Base-by-base conservation (phyloP, 371 early-diverging fungal species). In the Apophysomyces variabilis region DNA sequence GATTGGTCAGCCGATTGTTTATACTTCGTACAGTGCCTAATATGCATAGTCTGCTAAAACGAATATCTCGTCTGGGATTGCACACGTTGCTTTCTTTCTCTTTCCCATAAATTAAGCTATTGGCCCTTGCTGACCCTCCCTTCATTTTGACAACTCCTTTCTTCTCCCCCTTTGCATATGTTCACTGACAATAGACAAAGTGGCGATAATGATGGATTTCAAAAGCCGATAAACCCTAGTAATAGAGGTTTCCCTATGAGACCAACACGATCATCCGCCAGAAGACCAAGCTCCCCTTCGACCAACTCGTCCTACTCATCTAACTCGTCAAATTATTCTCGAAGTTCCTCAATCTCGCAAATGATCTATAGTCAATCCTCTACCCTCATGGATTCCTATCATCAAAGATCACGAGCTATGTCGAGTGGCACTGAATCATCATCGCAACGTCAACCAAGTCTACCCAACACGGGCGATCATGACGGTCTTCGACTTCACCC, bases 291-390 rank as follows among this genome's bases (percentile, higher is more conserved):
- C 21, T 50, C 54, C 3, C 54, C 54, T 18, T 50, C 54, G 4
- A 50, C 54, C 4, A n/a, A 50, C 54, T 50, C 54, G 4, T 50
- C 54, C 21, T 50, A 50, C 21, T 50, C 54, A 50, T 50, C 54
- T 5, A 50, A 50, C 21, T 50, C 54, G 1, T 50, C 54, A 16
- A 50, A 21, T 21, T 50, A 50, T 11, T 50, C 54, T 21, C 16
- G 54, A 50, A 8, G 8, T 16, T 50, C 54, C 1, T 50, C 54
- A 5, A 50, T 50, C 16, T 50, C 54, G 1, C 54, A 50, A 21
- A 26, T 50, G 32, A 26, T 26, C 32, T n/a, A 50, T 50, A 26
- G 9, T 18, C 7, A 50, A 50, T 11, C n/a, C 5, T 26, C 54
- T 8, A 7, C 54, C 3, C 7, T 50, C 4, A 50, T 50, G 21